phyloP scores from a whole-genome alignment of 2,329 filamentous ascomycete species.

The Emergomyces pasteurianus region DNA sequence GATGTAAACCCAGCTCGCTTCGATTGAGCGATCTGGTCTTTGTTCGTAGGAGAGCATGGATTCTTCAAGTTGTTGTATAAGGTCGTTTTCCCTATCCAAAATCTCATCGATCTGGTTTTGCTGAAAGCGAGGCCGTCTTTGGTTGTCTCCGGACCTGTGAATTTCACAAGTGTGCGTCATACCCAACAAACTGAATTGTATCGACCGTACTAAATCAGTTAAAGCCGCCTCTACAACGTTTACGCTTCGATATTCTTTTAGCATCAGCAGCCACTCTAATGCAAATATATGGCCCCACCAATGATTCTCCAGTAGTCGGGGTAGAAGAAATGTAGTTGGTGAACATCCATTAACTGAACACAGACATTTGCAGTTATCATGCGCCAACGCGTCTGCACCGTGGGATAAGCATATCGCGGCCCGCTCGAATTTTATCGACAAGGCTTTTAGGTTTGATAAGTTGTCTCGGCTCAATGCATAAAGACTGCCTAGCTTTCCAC shows the following conservation, averaged over 20 bases:
- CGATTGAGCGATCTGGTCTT: background rate
- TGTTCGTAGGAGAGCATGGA: background rate
- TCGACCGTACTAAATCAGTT: background rate
- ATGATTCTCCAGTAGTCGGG: background rate
- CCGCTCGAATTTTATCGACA: background rate
- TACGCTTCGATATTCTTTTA: background rate
- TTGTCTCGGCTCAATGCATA: background rate
- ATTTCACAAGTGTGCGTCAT: background rate
- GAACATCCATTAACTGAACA: background rate
- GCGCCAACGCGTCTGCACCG: background rate
- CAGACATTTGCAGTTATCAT: background rate
- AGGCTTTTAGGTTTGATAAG: background rate
- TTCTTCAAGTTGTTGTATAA: background rate
- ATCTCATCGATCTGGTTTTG: background rate
- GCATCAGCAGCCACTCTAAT: background rate
- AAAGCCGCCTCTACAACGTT: background rate
- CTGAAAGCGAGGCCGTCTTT: background rate
- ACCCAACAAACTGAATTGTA: background rate
- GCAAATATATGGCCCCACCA: background rate
- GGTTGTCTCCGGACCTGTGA: too few relatives aligned
- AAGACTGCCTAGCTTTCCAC: background rate
- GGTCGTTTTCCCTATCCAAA: background rate
- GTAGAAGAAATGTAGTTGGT: background rate
- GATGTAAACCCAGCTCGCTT: background rate
- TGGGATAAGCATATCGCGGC: background rate